A percentile compares a stretch with the other conserved stretches of the same genome.
phyloP scores from a whole-genome alignment of 345 rosid species.

The Eucalyptus regnans region DNA sequence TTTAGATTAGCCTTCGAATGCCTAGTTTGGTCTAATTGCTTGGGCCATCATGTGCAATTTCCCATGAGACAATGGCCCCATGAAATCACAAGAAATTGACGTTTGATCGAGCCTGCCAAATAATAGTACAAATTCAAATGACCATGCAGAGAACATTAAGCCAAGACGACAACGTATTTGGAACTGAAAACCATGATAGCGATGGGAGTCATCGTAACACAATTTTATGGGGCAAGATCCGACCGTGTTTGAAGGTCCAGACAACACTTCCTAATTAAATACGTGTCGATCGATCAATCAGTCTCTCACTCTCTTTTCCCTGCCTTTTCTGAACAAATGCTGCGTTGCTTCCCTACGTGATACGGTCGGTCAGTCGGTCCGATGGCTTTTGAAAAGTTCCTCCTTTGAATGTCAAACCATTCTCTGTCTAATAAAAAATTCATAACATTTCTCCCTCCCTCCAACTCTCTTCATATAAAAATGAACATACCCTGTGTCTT shows the following conservation, averaged over 20 bases:
- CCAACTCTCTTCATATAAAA: not conserved
- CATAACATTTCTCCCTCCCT: not conserved
- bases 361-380: not conserved
- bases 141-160: not conserved
- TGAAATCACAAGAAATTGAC: not conserved
- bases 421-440: not conserved
- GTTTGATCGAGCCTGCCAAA: not conserved
- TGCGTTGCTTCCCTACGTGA: not conserved
- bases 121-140: not conserved
- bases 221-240: not conserved
- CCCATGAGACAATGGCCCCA: not conserved
- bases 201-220: not conserved
- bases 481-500: not conserved
- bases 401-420: not conserved
- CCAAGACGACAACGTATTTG: not conserved
- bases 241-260: slow-evolving; percentile 24
- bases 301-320: not conserved
- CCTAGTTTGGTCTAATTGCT: not conserved
- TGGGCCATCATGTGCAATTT: not conserved
- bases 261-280: not conserved
- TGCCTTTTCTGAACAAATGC: not conserved
- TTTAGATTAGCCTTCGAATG: not conserved
- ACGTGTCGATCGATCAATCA: not conserved
- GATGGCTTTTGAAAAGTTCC: not conserved
- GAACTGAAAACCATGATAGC: not conserved